Conservation (phyloP, 768 basidiomycete species). For the Lyophyllum semitale region DNA sequence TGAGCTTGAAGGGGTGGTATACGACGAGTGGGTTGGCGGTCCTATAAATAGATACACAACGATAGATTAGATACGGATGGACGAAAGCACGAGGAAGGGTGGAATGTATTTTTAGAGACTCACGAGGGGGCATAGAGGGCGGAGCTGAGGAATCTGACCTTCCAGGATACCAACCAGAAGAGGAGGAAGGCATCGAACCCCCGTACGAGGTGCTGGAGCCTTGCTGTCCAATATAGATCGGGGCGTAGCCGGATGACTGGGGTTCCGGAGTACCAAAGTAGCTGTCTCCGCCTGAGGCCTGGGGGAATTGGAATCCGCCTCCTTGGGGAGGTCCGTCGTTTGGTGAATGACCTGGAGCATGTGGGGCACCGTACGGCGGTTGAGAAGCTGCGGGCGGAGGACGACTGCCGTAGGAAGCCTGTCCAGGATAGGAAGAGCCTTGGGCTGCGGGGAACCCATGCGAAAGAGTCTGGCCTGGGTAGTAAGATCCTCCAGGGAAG, state of each 20-base stretch:
- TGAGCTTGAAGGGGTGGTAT: conserved; percentile 21
- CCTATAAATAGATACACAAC: conserved; percentile 18
- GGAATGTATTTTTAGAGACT: conserved; percentile 19
- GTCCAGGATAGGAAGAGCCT: conserved; percentile 27
- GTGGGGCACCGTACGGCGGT: conserved; percentile 5
- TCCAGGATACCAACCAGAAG: conserved; percentile 22
- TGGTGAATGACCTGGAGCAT: conserved; percentile 8
- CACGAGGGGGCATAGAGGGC: conserved; percentile 39
- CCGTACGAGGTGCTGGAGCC: conserved; percentile 9
- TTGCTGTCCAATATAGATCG: conserved; percentile 16
- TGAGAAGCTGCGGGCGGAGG: conserved; percentile 9
- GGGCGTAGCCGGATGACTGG: conserved; percentile 16
- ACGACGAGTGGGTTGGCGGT: conserved; percentile 23
- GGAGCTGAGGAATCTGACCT: conserved; percentile 22
- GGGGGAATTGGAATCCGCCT: conserved; percentile 26
- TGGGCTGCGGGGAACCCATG: conserved; percentile 16
- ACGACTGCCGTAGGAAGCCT: conserved; percentile 10
- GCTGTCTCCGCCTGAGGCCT: conserved; percentile 21
- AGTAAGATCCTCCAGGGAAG: conserved; percentile 12
- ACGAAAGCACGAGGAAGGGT: conserved; percentile 4
- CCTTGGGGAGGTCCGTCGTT: conserved; percentile 5
- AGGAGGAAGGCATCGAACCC: conserved; percentile 16
- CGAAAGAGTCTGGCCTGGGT: conserved; percentile 9
- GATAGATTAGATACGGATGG: conserved; percentile 4
- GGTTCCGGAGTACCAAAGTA: conserved; percentile 15